A percentile compares a stretch with the other conserved stretches of the same genome.
Conservation (phyloP, 495 filamentous ascomycete species). For the Lentithecium fluviatile region DNA sequence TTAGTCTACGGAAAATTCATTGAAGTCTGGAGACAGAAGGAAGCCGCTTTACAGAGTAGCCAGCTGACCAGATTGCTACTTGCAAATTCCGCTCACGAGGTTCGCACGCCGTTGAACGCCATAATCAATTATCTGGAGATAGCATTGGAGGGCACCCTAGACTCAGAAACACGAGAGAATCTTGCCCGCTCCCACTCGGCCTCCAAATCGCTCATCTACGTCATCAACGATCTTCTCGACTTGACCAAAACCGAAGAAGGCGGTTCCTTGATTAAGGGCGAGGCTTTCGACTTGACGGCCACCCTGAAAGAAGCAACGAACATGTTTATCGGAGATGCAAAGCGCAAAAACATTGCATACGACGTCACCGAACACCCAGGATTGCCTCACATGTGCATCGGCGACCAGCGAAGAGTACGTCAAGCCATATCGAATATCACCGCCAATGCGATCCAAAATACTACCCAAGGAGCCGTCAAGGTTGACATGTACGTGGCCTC, state of each 20-base stretch:
- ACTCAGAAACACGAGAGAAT: constrained; percentile 83
- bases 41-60: constrained; percentile 78
- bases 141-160: constrained; percentile 79
- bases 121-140: constrained; percentile 98
- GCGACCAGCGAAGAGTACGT: constrained; percentile 75
- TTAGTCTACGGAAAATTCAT: constrained; percentile 90
- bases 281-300: constrained; percentile 68
- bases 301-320: constrained; percentile 76
- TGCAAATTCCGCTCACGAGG: constrained; percentile 92
- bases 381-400: constrained; percentile 68
- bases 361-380: constrained; percentile 66
- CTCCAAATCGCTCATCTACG: constrained; percentile 93
- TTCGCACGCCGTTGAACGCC: constrained; percentile 89
- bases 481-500: constrained; percentile 63
- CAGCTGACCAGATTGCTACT: constrained; percentile 77
- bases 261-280: constrained; percentile 74
- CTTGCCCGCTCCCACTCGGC: constrained; percentile 85
- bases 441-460: constrained; percentile 85
- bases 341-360: constrained; percentile 71
- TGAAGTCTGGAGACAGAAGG: constrained; percentile 91
- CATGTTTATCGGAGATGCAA: constrained; percentile 70
- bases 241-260: constrained; percentile 88
- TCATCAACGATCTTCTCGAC: constrained; percentile 93
- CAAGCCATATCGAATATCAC: constrained; percentile 80
- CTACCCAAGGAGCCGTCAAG: constrained; percentile 63